Base-by-base conservation (phyloP, 768 basidiomycete species). In the Myochromella boudieri region DNA sequence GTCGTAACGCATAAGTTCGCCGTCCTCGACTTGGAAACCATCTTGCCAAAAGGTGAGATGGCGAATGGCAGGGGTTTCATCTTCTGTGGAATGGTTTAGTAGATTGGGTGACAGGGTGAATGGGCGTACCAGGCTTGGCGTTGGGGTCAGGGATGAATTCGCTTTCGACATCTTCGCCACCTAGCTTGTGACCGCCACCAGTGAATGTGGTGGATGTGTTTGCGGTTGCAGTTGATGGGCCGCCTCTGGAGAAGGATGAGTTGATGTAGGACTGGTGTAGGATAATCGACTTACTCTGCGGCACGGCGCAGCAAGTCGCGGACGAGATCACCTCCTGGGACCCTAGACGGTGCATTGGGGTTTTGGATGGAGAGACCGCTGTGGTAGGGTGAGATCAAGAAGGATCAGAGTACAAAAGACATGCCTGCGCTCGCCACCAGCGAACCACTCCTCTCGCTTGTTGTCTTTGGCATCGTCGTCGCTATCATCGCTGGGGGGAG, bases 381-480 rank as follows among this genome's bases (percentile, higher is more conserved):
- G 60, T 4, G 45, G 18, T 22, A 29, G 29, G 14, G 14, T 6
- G 33, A 6, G 6, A 34, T n/a, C 14, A 34, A 15, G 6, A 36
- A 15, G 4, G 4, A 32, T 15, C 8, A 37, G 26, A 10, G 6
- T 27, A 12, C 24, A 34, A 7, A 34, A 4, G 20, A 41, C 62
- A 25, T 26, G 90, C 94, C 92, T 94, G 60, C 91, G 74, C 63
- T 95, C 95, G 0, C 95, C 95, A n/a, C 95, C 95, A 3, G 95
- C 86, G 65, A 91, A 98, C 77, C 85, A 90, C 54, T 75, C 84
- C 57, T 90, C 81, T 1, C 74, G 69, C 33, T 76, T 68, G 28
- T 77, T 76, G 9, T 74, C 76, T 1, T 81, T 81, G 22, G 80
- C 81, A 11, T 78, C 76, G 39, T 75, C 75, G 44, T 72, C 73